Base-by-base conservation (phyloP, 768 basidiomycete genomes). In the Pisolithus tinctorius region DNA sequence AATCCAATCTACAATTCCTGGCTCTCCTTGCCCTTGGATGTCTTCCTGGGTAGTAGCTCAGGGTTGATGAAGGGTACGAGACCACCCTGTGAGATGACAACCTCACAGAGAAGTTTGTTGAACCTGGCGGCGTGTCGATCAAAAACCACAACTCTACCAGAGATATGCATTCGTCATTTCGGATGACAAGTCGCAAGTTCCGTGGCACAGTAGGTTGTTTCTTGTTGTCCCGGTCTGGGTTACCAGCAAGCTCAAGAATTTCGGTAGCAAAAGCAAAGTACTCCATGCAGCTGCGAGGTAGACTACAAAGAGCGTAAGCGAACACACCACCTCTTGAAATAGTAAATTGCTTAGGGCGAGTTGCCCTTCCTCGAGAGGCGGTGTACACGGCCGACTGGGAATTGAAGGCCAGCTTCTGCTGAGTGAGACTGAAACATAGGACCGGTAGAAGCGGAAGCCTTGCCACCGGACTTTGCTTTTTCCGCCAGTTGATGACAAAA, bases 381-480 rank as follows among this genome's bases (percentile, higher is more conserved):
- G 66, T 78, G 80, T 55, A 81, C 77, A 74, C 80, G 80, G 69
- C 81, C 80, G 60, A 81, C 80, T 48, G 80, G 80, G 54, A 73
- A 73, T 52, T 72, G 71, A 42, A 72, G 70, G 8, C 71, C 71
- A 17, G 71, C 71, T 52, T 72, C 71, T 52, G 72, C 65, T 6
- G 72, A 73, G 51, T 72, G 71, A 2, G 71, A 73, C 37, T 57
- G 55, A 1, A 71, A 66, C 43, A 73, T 72, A 46, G 61, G 3
- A 3, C 69, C 71, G 56, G 71, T 72, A 11, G 69, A 56, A 20
- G 20, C 20, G 20, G 20, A 20, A 16, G 81, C 74, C 60, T 80
- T 81, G 60, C 87, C 82, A 61, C 84, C 86, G 49, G 83, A 79
- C 58, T 81, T 75, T 44, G 84, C 81, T 70, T 88, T 88, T 30